Evolutionary conservation across 2,329 filamentous ascomycete species (phyloP), one percentile per base, ranked within the genome.

Genomic region (Cyphellophora attinorum): DNA sequence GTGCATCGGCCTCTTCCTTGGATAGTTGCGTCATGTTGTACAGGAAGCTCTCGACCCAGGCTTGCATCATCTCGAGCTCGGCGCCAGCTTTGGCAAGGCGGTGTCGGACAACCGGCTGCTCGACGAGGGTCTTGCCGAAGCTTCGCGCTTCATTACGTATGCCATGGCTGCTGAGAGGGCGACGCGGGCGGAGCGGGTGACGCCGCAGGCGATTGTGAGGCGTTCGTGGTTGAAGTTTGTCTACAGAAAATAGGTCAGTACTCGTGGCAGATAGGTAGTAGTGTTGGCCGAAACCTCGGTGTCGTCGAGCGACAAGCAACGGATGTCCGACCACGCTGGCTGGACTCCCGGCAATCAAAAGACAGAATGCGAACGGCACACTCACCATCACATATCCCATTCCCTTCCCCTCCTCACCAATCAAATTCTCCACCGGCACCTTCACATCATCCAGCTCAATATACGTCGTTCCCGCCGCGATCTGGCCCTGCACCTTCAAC

Each of bases 141-240:
- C 76, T 52, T 80, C 76, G 13, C 77, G 65, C 55, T 77, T 77
- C 40, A 81, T 52, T 15, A 69, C 68, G 48, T 81, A 81, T 32
- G 69, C 68, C 45, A 79, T 72, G 0, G 76, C 76, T 0, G 70
- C 53, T 11, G 63, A 57, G 2, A 81, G 60, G 1, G 74, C 76
- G 2, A 80, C 74, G 5, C 71, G 65, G 1, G 78, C 67, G 48
- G 76, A 66, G 3, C 80, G 65, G 2, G 76, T 80, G 1, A 71
- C 68, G 0, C 72, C 70, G 11, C 84, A 72, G 1, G 75, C 65
- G 42, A 85, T 81, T 11, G 67, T 68, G 6, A 85, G 62, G 0
- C 81, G 71, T 55, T 86, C 81, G 54, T 85, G 80, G 60, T 85
- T 85, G 69, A 85, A 85, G 58, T 85, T 83, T 34, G 73, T 31